Percentiles rank a stretch among this genome's conserved stretches.
Evolutionary conservation across 2,329 filamentous ascomycete genomes (phyloP).

Genomic region (Exophiala oligosperma): DNA sequence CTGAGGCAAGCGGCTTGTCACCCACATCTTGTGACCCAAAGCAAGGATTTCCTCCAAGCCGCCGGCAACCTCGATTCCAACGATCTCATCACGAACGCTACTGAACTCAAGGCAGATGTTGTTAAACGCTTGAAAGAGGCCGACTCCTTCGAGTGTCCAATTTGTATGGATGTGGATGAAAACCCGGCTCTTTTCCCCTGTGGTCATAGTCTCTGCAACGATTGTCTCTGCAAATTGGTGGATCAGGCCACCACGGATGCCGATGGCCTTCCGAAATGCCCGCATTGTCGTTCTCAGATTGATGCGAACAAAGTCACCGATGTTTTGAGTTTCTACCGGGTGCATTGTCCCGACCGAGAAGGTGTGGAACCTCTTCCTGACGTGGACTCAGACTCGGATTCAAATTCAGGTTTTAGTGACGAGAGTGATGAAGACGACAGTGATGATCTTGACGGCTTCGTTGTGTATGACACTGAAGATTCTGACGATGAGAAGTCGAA

Average conservation of each 20-base stretch:
- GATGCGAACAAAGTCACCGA: slow-evolving; percentile 71
- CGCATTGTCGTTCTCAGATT: slow-evolving; percentile 69
- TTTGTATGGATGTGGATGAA: slow-evolving; percentile 74
- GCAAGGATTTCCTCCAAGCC: slow-evolving; percentile 60
- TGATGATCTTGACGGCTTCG: slow-evolving; percentile 53
- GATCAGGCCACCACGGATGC: slow-evolving; percentile 64
- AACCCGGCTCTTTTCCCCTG: slow-evolving; percentile 82
- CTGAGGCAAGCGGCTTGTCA: slow-evolving; percentile 82
- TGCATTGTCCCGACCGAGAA: slow-evolving; percentile 62
- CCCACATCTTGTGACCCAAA: slow-evolving; percentile 60
- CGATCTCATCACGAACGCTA: slow-evolving; percentile 64
- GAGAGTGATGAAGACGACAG: slow-evolving; percentile 45
- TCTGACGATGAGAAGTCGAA: slow-evolving; percentile 32
- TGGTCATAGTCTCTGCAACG: slow-evolving; percentile 75
- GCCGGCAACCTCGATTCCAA: slow-evolving; percentile 50
- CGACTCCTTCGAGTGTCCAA: slow-evolving; percentile 73
- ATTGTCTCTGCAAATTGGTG: slow-evolving; percentile 71
- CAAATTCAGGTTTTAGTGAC: slow-evolving; percentile 27
- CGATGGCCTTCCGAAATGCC: slow-evolving; percentile 65
- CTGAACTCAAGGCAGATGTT: slow-evolving; percentile 59
- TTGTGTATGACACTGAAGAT: slow-evolving; percentile 45
- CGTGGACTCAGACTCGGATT: slow-evolving; percentile 32
- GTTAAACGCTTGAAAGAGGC: slow-evolving; percentile 64
- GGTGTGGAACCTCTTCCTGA: slow-evolving; percentile 41
- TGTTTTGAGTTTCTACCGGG: slow-evolving; percentile 69